Percentiles rank a stretch among this genome's conserved stretches.
Conservation (phyloP, 1,284 basidiomycete genomes). For the Puccinia triticina region DNA sequence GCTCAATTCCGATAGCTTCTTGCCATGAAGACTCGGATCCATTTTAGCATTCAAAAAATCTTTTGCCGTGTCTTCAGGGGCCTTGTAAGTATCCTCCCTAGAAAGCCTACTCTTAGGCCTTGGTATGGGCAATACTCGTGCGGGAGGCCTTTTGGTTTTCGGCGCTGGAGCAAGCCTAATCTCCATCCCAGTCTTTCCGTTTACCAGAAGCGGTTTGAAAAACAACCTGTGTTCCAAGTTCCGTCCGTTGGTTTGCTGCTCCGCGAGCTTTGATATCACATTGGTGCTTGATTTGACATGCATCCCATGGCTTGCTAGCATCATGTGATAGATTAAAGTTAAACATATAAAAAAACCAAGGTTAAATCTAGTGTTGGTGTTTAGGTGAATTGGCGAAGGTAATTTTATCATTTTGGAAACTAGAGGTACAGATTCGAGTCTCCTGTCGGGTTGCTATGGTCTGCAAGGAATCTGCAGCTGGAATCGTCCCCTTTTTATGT, state of each 20-base stretch:
- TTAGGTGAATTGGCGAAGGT: no score
- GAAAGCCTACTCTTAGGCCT: background rate
- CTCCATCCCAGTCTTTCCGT: background rate
- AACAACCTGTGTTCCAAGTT: background rate
- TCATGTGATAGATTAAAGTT: background rate
- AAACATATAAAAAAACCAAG: background rate
- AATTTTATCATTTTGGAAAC: background rate
- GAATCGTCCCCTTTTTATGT: no score
- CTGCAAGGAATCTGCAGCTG: no score
- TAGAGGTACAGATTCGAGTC: background rate
- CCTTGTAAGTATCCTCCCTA: background rate
- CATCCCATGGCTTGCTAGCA: background rate
- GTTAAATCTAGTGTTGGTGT: background rate
- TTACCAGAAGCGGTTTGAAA: background rate
- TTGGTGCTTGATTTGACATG: background rate
- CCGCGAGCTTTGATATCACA: background rate
- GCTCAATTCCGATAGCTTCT: background rate
- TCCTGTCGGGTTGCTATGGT: background rate
- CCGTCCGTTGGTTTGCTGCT: background rate
- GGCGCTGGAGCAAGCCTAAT: background rate
- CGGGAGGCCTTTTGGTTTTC: background rate
- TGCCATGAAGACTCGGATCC: background rate
- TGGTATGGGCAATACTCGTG: background rate
- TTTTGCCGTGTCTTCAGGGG: background rate
- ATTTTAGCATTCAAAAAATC: background rate